These are phyloP conservation scores for Metschnikowia cerradonensis DNA, from an alignment of 805 yeast species.

Conservation along the genomic window DNA sequence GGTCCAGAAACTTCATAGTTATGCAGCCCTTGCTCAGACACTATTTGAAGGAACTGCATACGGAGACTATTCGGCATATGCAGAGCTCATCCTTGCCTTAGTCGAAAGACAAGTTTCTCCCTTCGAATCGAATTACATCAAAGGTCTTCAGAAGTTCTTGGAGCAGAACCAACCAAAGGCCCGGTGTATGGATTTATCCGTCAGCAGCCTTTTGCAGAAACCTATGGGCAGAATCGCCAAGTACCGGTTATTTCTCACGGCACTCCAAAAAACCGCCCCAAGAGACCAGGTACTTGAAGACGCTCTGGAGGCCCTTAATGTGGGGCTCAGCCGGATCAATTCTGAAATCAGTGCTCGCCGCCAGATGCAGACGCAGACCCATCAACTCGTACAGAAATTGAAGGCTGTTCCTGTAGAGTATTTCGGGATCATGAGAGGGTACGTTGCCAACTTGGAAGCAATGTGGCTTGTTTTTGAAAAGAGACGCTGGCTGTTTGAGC, in stretches of 20 bases:
- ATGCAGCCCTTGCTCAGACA: conserved; percentile 71
- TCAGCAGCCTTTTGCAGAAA: conserved; percentile 14
- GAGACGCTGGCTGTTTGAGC: conserved; percentile 1
- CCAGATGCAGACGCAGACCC: conserved; percentile 2
- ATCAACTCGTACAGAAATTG: background rate
- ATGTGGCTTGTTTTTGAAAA: conserved; percentile 7
- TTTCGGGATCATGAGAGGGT: background rate
- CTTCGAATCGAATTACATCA: conserved; percentile 9
- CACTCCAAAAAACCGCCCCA: conserved; percentile 6
- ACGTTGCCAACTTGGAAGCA: background rate
- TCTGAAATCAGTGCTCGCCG: conserved; percentile 6
- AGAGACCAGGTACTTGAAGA: background rate
- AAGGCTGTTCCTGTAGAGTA: background rate
- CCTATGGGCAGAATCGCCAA: conserved; percentile 16
- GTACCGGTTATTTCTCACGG: conserved; percentile 12
- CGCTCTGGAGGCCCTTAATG: conserved; percentile 7
- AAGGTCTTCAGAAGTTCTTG: conserved; percentile 12
- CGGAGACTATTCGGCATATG: conserved; percentile 9
- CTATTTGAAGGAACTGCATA: conserved; percentile 62
- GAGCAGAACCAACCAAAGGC: conserved; percentile 13
- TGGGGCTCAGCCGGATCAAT: conserved; percentile 7
- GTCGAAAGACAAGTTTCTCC: conserved; percentile 9
- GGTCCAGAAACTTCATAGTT: background rate
- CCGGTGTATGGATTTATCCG: conserved; percentile 12
- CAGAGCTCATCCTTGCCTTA: conserved; percentile 9